phyloP scores from a whole-genome alignment of 352 stramenopile genomes.

The Globisporangium middletonii region DNA sequence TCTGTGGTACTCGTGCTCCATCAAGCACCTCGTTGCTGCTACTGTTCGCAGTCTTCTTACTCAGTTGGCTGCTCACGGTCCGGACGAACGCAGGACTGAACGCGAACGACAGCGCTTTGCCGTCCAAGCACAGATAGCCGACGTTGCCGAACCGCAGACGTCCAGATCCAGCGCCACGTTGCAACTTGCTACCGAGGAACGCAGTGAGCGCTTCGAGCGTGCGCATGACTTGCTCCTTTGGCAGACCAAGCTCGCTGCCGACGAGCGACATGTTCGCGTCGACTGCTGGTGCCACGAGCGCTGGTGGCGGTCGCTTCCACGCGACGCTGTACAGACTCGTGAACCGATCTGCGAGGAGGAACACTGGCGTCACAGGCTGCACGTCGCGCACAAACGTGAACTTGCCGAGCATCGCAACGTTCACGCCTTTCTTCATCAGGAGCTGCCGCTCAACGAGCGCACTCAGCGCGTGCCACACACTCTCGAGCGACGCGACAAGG shows the following conservation, averaged over 20 bases:
- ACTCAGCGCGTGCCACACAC: slow-evolving; percentile 41
- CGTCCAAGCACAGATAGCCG: slow-evolving; percentile 38
- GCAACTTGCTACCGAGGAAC: slow-evolving; percentile 38
- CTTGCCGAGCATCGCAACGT: slow-evolving; percentile 41
- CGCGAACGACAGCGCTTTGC: slow-evolving; percentile 31
- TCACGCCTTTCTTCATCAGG: slow-evolving; percentile 27
- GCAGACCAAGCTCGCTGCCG: slow-evolving; percentile 28
- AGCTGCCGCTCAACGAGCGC: slow-evolving; percentile 33
- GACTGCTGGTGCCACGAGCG: slow-evolving; percentile 27
- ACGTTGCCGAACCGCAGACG: slow-evolving; percentile 25
- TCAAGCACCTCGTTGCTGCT: not conserved
- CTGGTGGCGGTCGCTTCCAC: slow-evolving; percentile 38
- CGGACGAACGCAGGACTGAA: slow-evolving; percentile 37
- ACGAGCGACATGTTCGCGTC: slow-evolving; percentile 51
- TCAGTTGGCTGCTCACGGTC: slow-evolving; percentile 7
- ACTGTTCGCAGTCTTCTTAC: slow-evolving; percentile 7
- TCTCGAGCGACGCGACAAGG: slow-evolving; percentile 30
- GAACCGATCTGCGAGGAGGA: slow-evolving; percentile 50
- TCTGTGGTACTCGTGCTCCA: not conserved
- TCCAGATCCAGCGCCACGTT: slow-evolving; percentile 17
- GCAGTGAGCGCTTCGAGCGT: slow-evolving; percentile 35
- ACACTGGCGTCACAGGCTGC: slow-evolving; percentile 26
- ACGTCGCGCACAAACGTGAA: slow-evolving; percentile 51
- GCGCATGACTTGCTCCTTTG: slow-evolving; percentile 34
- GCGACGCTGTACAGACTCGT: slow-evolving; percentile 25